These are phyloP conservation scores for Amanita rubescens DNA, from an alignment of 768 basidiomycete species.

Conservation along the genomic window DNA sequence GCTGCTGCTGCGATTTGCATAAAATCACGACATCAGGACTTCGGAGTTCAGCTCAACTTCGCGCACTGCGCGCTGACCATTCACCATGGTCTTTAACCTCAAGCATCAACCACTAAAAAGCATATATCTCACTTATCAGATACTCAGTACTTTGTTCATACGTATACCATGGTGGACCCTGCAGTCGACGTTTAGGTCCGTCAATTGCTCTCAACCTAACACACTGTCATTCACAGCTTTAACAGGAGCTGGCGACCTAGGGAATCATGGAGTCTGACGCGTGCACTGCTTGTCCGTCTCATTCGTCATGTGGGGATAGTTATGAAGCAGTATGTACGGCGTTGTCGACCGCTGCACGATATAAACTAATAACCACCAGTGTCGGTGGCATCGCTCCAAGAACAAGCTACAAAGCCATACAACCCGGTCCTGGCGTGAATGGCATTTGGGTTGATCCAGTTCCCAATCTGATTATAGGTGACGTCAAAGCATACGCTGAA, in stretches of 20 bases:
- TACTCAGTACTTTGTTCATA: constrained; percentile 32
- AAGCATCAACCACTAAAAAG: constrained; percentile 43
- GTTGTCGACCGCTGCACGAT: neutral
- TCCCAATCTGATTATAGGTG: constrained; percentile 35
- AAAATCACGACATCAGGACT: no score
- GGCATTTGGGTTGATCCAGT: constrained; percentile 43
- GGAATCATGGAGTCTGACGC: constrained; percentile 37
- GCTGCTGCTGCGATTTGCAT: no score
- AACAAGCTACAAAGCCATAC: constrained; percentile 35
- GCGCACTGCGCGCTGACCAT: neutral
- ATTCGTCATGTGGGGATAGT: constrained; percentile 22
- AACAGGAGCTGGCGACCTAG: constrained; percentile 36
- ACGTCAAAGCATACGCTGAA: constrained; percentile 33
- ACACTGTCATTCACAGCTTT: neutral
- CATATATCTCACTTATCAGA: constrained; percentile 37
- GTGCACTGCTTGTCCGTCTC: constrained; percentile 29
- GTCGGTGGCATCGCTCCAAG: constrained; percentile 23
- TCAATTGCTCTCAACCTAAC: neutral
- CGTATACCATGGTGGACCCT: constrained; percentile 44
- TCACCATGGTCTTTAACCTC: constrained; percentile 24
- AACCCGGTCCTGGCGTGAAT: constrained; percentile 31
- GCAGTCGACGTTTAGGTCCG: constrained; percentile 29
- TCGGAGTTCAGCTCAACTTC: no score
- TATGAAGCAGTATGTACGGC: constrained; percentile 19
- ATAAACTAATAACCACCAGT: constrained; percentile 16